Evolutionary conservation across 75 land plant species (phyloP).

Genomic region (Ceratopteris richardii): DNA sequence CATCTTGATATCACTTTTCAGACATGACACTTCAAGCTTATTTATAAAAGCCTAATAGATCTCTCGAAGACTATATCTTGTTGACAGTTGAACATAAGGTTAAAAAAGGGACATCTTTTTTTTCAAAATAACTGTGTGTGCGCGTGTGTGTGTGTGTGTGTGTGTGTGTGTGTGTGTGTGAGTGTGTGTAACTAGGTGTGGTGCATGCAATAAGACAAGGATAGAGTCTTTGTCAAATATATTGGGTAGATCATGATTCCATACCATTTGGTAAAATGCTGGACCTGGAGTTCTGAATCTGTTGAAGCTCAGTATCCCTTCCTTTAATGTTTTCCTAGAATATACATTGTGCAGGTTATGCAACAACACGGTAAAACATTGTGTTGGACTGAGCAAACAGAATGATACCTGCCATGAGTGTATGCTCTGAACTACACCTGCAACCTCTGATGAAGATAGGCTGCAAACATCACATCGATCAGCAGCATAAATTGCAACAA

Average conservation of each 20-base stretch:
- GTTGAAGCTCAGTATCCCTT: not conserved
- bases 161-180: no score
- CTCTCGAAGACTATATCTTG: no score
- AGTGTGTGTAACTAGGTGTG: no score
- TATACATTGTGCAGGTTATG: no score
- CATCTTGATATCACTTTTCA: no score
- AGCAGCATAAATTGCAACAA: no score
- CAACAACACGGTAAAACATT: not conserved
- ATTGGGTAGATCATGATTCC: not conserved
- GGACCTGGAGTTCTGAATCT: not conserved
- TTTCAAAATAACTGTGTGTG: no score
- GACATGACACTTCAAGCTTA: no score
- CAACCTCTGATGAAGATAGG: constrained; percentile 7
- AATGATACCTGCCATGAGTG: constrained; percentile 21
- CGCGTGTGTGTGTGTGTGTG: no score
- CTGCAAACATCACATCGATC: not conserved
- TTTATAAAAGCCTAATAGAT: no score
- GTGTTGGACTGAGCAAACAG: not conserved
- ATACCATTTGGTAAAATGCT: not conserved
- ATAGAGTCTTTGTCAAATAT: not conserved
- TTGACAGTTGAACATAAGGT: no score
- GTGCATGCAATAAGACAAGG: not conserved
- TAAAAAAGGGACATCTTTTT: no score
- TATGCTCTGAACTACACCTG: constrained; percentile 14
- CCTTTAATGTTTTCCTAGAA: not conserved